These are phyloP conservation scores for Corinectria fuckeliana DNA, from an alignment of 2,329 filamentous ascomycete species.

Conservation along the genomic window DNA sequence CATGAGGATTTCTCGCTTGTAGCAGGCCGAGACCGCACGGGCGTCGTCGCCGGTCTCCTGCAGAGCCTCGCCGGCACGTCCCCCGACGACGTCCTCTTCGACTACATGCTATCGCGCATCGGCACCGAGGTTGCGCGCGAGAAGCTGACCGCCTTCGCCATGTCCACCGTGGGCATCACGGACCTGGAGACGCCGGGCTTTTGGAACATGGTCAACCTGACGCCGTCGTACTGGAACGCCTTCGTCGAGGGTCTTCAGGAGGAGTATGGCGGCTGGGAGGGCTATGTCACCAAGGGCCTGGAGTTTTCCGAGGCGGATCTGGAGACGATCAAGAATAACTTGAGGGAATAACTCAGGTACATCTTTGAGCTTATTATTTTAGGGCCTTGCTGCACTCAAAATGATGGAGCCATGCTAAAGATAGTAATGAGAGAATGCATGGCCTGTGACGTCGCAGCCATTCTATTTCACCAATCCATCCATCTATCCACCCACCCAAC, in stretches of 20 bases:
- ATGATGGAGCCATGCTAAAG: too few species aligned
- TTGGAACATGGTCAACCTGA: slow-evolving; percentile 54
- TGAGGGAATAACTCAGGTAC: slow-evolving; percentile 34
- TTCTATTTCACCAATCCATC: slow-evolving; percentile 1
- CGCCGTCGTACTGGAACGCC: slow-evolving; percentile 51
- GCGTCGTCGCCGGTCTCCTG: slow-evolving; percentile 58
- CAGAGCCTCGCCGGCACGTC: slow-evolving; percentile 56
- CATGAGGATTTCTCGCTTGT: neutral
- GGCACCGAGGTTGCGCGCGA: slow-evolving; percentile 59
- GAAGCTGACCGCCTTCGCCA: slow-evolving; percentile 52
- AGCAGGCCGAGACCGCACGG: slow-evolving; percentile 63
- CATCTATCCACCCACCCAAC: neutral
- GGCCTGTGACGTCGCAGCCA: neutral
- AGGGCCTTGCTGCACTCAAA: too few species aligned
- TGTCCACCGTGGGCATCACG: slow-evolving; percentile 45
- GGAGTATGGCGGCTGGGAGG: slow-evolving; percentile 56
- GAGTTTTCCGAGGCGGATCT: slow-evolving; percentile 56
- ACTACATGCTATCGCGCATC: slow-evolving; percentile 62
- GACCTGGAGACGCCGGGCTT: slow-evolving; percentile 55
- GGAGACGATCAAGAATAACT: slow-evolving; percentile 54
- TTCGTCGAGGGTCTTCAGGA: slow-evolving; percentile 52
- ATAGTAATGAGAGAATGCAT: too few species aligned
- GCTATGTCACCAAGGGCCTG: slow-evolving; percentile 53
- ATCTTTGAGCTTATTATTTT: neutral
- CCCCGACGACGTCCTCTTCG: slow-evolving; percentile 50